Evolutionary conservation across 2,329 filamentous ascomycete genomes (phyloP).

Genomic region (Cercospora sesami): DNA sequence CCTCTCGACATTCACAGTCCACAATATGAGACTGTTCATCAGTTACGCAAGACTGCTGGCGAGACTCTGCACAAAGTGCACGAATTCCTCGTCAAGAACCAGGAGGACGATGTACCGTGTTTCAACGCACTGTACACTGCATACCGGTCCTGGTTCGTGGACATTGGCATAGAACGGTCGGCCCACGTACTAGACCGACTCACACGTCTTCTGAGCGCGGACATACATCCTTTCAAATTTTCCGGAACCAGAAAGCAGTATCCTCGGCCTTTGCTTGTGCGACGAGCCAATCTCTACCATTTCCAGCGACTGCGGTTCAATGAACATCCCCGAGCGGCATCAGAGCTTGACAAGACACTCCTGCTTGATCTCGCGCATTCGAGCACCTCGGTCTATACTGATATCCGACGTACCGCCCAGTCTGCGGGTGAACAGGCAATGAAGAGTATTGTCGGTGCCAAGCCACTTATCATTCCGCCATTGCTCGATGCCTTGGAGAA

Average conservation of each 20-base stretch:
- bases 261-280: conserved; percentile 85
- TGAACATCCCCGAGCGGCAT: conserved; percentile 80
- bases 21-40: conserved; percentile 75
- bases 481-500: conserved; percentile 75
- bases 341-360: conserved; percentile 81
- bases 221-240: conserved; percentile 91
- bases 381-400: conserved; percentile 86
- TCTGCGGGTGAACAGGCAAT: conserved; percentile 89
- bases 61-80: conserved; percentile 81
- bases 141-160: conserved; percentile 94
- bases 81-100: conserved; percentile 74
- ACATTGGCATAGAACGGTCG: conserved; percentile 93
- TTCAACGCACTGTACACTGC: conserved; percentile 91
- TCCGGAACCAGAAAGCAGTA: conserved; percentile 90
- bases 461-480: conserved; percentile 85
- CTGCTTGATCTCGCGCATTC: conserved; percentile 87
- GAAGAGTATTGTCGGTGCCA: conserved; percentile 84
- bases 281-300: conserved; percentile 91
- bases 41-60: conserved; percentile 76
- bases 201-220: conserved; percentile 77
- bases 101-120: conserved; percentile 93
- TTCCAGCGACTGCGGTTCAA: conserved; percentile 93
- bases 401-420: conserved; percentile 92
- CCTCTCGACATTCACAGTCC: conserved; percentile 64
- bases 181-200: conserved; percentile 90